Conservation (phyloP, 768 basidiomycete species). For the Calocybe indica region DNA sequence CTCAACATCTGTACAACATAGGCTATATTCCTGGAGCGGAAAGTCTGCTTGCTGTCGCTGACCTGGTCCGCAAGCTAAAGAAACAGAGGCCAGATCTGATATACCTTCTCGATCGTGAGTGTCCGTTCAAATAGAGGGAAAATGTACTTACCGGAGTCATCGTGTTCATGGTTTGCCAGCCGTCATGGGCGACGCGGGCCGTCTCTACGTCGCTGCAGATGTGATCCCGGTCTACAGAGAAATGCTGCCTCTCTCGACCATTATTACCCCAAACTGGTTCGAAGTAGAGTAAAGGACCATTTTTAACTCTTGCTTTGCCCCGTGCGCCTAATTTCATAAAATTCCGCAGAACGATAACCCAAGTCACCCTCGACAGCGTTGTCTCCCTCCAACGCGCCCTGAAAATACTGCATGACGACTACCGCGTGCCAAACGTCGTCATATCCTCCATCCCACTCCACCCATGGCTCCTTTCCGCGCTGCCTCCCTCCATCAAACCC, state of each 20-base stretch:
- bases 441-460: slow-evolving; percentile 83
- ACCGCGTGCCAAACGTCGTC: slow-evolving; percentile 79
- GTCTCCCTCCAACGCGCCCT: slow-evolving; percentile 65
- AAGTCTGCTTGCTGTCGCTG: slow-evolving; percentile 59
- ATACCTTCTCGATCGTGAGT: slow-evolving; percentile 90
- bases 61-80: slow-evolving; percentile 58
- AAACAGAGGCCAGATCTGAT: slow-evolving; percentile 52
- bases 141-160: background rate
- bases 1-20: slow-evolving; percentile 14
- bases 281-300: slow-evolving; percentile 79
- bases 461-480: slow-evolving; percentile 48
- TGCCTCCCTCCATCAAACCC: slow-evolving; percentile 44
- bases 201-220: slow-evolving; percentile 81
- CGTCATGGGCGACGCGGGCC: slow-evolving; percentile 90
- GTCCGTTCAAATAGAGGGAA: background rate
- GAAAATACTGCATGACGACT: slow-evolving; percentile 65
- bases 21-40: slow-evolving; percentile 89
- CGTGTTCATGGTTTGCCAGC: slow-evolving; percentile 37
- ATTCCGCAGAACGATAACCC: slow-evolving; percentile 65
- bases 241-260: slow-evolving; percentile 77
- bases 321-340: background rate
- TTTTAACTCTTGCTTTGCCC: slow-evolving; percentile 14
- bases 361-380: slow-evolving; percentile 59
- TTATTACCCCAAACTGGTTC: slow-evolving; percentile 98
- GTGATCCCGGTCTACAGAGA: slow-evolving; percentile 83